These are phyloP conservation scores for Camellia lanceoleosa DNA, from an alignment of 148 eudicot genomes.

Conservation along the genomic window DNA sequence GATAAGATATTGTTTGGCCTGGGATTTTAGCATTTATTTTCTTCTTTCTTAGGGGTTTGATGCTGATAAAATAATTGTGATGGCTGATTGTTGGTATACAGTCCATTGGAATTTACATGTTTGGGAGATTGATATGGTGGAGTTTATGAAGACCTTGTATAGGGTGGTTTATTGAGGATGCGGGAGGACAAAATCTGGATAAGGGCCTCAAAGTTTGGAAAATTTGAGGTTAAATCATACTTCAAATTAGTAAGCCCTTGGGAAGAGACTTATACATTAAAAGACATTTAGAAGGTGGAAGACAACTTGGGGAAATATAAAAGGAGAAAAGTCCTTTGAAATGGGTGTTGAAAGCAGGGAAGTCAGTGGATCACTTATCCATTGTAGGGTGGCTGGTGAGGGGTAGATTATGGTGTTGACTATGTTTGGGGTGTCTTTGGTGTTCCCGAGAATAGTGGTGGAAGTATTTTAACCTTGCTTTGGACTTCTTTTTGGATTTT, in stretches of 20 bases:
- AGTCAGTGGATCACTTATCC: neutral
- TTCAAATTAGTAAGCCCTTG: neutral
- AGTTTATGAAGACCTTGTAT: neutral
- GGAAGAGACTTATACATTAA: neutral
- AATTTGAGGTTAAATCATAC: neutral
- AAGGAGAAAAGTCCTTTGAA: neutral
- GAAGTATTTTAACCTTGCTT: no score
- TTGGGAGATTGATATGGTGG: neutral
- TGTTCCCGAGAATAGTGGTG: neutral
- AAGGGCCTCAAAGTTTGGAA: neutral
- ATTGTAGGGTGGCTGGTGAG: neutral
- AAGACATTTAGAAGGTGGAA: neutral
- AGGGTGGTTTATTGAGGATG: neutral
- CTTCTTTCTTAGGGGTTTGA: no score
- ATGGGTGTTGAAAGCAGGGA: neutral
- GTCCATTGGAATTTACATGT: neutral
- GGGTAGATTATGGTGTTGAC: neutral
- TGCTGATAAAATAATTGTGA: neutral
- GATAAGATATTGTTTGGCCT: neutral
- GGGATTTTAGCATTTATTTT: neutral
- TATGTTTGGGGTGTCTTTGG: neutral
- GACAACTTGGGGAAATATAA: neutral
- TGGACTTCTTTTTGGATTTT: no score
- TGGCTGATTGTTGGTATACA: neutral
- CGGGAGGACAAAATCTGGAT: neutral